Evolutionary conservation across 2,329 filamentous ascomycete species (phyloP).

Genomic region (Talaromyces sp.): DNA sequence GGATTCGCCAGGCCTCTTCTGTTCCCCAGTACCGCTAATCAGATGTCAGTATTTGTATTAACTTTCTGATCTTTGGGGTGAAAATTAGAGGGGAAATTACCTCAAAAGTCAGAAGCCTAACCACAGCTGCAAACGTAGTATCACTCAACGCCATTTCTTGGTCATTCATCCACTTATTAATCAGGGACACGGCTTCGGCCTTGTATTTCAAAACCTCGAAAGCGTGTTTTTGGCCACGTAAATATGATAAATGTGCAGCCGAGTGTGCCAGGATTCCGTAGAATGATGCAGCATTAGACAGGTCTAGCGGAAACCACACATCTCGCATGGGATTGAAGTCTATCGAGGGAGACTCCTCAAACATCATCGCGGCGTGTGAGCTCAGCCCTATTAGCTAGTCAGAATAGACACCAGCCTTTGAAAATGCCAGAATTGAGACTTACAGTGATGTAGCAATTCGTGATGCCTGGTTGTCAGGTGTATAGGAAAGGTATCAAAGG

Average conservation of each 20-base stretch:
- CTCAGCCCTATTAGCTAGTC: slow-evolving; percentile 2
- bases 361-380: slow-evolving; percentile 10
- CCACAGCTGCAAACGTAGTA: slow-evolving; percentile 10
- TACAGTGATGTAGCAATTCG: slow-evolving; percentile 11
- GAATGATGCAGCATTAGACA: slow-evolving; percentile 12
- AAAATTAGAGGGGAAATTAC: not conserved
- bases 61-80: not conserved
- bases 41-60: not conserved
- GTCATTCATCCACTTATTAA: slow-evolving; percentile 11
- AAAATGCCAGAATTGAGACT: not conserved
- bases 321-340: slow-evolving; percentile 11
- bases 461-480: slow-evolving; percentile 6
- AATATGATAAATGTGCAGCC: slow-evolving; percentile 9
- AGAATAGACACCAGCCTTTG: not conserved
- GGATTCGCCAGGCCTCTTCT: slow-evolving; percentile 5
- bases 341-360: not conserved
- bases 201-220: slow-evolving; percentile 9
- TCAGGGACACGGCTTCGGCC: slow-evolving; percentile 7
- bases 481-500: slow-evolving; percentile 10
- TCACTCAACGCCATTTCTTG: slow-evolving; percentile 4
- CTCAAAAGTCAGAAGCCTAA: slow-evolving; percentile 11
- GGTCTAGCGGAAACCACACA: slow-evolving; percentile 11
- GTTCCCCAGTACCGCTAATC: slow-evolving; percentile 9
- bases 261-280: slow-evolving; percentile 11
- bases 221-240: slow-evolving; percentile 4